These are phyloP conservation scores for Colletotrichum spinosum DNA, from an alignment of 2,329 filamentous ascomycete species.

Conservation along the genomic window DNA sequence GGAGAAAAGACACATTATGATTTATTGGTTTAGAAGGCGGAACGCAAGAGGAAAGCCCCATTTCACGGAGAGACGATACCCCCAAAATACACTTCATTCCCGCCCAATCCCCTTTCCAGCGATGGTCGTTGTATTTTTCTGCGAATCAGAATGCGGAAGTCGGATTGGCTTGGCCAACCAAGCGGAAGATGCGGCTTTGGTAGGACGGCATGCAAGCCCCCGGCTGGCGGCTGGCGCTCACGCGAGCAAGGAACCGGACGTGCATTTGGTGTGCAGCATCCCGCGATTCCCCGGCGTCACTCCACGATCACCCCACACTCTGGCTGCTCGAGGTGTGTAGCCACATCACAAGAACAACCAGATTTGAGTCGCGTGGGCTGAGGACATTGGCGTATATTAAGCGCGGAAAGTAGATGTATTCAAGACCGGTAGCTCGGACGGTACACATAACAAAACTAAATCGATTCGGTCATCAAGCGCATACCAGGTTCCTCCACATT, in stretches of 20 bases:
- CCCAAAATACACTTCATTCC: slow-evolving; percentile 37
- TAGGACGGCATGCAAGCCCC: slow-evolving; percentile 1
- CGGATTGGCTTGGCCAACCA: background rate
- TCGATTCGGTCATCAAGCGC: background rate
- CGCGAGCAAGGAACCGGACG: slow-evolving; percentile 2
- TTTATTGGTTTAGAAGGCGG: slow-evolving; percentile 35
- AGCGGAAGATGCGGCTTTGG: background rate
- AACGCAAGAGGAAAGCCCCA: slow-evolving; percentile 36
- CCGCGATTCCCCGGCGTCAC: slow-evolving; percentile 16
- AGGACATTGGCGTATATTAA: slow-evolving; percentile 10
- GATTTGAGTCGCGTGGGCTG: slow-evolving; percentile 14
- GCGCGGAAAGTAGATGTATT: background rate
- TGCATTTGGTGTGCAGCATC: background rate
- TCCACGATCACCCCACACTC: slow-evolving; percentile 30
- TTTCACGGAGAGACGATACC: slow-evolving; percentile 38
- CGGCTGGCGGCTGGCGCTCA: background rate
- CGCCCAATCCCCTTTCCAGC: background rate
- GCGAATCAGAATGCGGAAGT: background rate
- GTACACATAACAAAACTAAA: too few relatives aligned
- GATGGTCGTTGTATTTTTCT: background rate
- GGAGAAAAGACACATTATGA: slow-evolving; percentile 28
- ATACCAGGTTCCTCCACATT: background rate
- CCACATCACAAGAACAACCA: slow-evolving; percentile 11
- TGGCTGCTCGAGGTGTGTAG: slow-evolving; percentile 3
- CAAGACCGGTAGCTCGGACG: background rate